phyloP scores from a whole-genome alignment of 805 yeast genomes.

The Cyberlindnera suaveolens region DNA sequence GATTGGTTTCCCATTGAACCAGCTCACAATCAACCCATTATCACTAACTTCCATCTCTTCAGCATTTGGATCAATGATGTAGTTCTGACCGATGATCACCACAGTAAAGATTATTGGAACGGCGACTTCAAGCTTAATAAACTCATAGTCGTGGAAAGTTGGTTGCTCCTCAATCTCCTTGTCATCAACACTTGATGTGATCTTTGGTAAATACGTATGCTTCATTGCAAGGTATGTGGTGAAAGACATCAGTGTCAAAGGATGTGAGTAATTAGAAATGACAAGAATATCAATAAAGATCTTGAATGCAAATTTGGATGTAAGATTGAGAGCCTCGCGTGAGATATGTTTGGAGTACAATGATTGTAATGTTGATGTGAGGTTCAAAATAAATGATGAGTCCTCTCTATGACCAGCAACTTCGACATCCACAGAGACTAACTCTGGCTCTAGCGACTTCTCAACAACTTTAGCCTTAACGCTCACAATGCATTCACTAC shows the following conservation, averaged over 20 bases:
- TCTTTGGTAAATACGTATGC: conserved; percentile 67
- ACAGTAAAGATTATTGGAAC: conserved; percentile 76
- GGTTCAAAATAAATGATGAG: conserved; percentile 56
- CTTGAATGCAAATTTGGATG: conserved; percentile 70
- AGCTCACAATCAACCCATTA: conserved; percentile 71
- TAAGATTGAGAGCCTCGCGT: conserved; percentile 46
- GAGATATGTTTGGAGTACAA: conserved; percentile 50
- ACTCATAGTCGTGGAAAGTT: conserved; percentile 75
- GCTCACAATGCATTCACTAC: conserved; percentile 90
- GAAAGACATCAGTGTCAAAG: conserved; percentile 73
- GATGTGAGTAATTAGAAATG: conserved; percentile 71
- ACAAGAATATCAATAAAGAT: conserved; percentile 76
- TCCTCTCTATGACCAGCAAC: conserved; percentile 79
- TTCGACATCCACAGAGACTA: conserved; percentile 74
- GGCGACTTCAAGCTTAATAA: conserved; percentile 55
- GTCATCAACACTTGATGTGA: conserved; percentile 64
- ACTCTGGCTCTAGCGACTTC: conserved; percentile 34
- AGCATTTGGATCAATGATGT: conserved; percentile 79
- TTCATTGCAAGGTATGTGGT: conserved; percentile 77
- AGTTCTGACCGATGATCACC: conserved; percentile 63
- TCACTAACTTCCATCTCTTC: conserved; percentile 87
- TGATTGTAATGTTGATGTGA: conserved; percentile 56
- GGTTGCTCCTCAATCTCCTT: conserved; percentile 75
- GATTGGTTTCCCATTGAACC: conserved; percentile 58
- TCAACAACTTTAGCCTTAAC: conserved; percentile 78